Conservation (phyloP, 805 yeast genomes). For the Saccharomycopsis vini region DNA sequence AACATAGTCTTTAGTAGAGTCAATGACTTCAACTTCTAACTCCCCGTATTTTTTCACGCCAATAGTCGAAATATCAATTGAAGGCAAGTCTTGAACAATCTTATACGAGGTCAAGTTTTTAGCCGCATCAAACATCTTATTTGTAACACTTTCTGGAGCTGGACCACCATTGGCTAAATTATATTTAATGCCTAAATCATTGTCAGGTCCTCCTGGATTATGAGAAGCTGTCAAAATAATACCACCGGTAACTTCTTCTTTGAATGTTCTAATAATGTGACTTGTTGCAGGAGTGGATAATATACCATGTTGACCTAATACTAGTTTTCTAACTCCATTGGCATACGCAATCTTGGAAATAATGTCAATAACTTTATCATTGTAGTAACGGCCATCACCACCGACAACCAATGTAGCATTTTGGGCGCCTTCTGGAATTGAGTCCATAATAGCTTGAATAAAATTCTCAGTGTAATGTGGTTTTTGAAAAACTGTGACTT, state of each 20-base stretch:
- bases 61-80: conserved; percentile 51
- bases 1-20: conserved; percentile 72
- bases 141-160: conserved; percentile 91
- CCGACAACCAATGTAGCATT: conserved; percentile 81
- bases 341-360: conserved; percentile 84
- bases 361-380: conserved; percentile 68
- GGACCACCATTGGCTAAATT: conserved; percentile 96
- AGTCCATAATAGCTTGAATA: conserved; percentile 72
- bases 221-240: conserved; percentile 94
- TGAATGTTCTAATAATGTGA: conserved; percentile 70
- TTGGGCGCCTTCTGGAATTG: conserved; percentile 83
- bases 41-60: conserved; percentile 50
- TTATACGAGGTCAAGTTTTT: conserved; percentile 51
- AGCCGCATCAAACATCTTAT: conserved; percentile 71
- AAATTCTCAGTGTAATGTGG: conserved; percentile 85
- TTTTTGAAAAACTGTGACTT: conserved; percentile 75
- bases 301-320: conserved; percentile 82
- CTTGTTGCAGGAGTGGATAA: conserved; percentile 95
- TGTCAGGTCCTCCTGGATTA: conserved; percentile 93
- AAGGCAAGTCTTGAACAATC: conserved; percentile 47
- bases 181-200: conserved; percentile 93
- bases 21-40: conserved; percentile 71
- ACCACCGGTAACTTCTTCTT: conserved; percentile 70
- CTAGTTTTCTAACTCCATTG: conserved; percentile 77
- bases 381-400: conserved; percentile 94